Evolutionary conservation across 371 early-diverging fungal genomes (phyloP), one percentile per base, ranked within the genome.

Genomic region (Rhizopus sp.): DNA sequence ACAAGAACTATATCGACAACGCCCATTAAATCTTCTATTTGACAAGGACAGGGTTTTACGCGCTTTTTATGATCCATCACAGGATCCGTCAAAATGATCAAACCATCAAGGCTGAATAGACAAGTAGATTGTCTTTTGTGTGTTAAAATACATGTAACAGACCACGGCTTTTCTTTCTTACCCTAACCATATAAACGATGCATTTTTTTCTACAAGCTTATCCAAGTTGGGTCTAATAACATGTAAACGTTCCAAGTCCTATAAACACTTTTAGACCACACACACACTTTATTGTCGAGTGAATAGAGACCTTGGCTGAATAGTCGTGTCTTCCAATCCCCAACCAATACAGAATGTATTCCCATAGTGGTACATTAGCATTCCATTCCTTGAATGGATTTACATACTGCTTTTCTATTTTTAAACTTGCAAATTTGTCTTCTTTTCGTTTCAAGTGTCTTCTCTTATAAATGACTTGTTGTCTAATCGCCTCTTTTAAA

Each of bases 371-470:
- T 0, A 68, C 60, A 10, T 10, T 31, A 16, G 61, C 54, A 50
- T 73, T 48, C 85, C 85, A 87, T 67, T 87, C 84, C 41, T 68
- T 52, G 61, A 84, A 87, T 13, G 87, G 87, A 57, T 87, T 87
- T 7, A 83, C 82, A 70, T 70, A 87, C 15, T 77, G 71, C 3
- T 81, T 77, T 37, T 82, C 81, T 3, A 86, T 74, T 56, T 77
- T 77, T 4, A 80, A 62, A 54, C 73, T 75, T 5, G 77, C 73
- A 59, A 60, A 75, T 41, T 67, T 70, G 33, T 76, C 75, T 56
- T 79, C 73, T 8, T 70, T 68, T 35, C 72, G 58, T 38, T 70
- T 65, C 13, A 69, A 49, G 23, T 60, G 48, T 23, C 69, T 67
- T 38, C 77, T 56, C 52, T 69, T 74, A 6, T 57, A 55, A 42